Conservation (phyloP, 768 basidiomycete genomes). For the Gyrodon lividus region DNA sequence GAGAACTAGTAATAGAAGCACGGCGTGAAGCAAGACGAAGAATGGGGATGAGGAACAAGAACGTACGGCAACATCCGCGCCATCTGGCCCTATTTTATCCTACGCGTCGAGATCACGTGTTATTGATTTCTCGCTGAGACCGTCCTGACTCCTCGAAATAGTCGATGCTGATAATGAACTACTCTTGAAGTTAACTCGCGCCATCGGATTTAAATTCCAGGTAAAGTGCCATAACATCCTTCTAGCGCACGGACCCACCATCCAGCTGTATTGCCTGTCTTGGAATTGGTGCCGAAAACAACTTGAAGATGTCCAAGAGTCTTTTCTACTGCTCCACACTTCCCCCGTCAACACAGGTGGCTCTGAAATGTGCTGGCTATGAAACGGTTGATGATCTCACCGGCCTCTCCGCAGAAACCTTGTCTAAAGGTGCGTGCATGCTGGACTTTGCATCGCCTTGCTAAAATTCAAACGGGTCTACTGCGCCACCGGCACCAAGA, state of each 20-base stretch:
- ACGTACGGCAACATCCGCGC: constrained; percentile 23
- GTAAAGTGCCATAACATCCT: constrained; percentile 8
- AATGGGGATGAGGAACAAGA: constrained; percentile 25
- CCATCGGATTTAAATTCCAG: constrained; percentile 1
- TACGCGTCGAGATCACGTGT: constrained; percentile 31
- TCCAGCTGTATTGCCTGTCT: background rate
- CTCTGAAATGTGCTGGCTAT: constrained; percentile 54
- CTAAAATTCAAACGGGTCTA: background rate
- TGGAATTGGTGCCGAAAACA: background rate
- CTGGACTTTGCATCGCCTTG: background rate
- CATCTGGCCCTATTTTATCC: constrained; percentile 23
- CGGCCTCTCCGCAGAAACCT: constrained; percentile 39
- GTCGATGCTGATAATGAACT: constrained; percentile 2
- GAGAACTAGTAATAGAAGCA: constrained; percentile 10
- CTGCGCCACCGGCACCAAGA: constrained; percentile 36
- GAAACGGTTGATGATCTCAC: constrained; percentile 54
- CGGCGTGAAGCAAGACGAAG: constrained; percentile 27
- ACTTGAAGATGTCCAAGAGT: constrained; percentile 38
- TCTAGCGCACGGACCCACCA: background rate
- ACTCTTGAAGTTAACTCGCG: background rate
- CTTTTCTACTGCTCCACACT: constrained; percentile 46
- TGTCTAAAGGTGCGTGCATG: constrained; percentile 48
- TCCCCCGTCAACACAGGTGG: constrained; percentile 43
- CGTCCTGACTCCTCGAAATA: background rate
- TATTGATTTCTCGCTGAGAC: constrained; percentile 10